These are phyloP conservation scores for Coffea humblotiana DNA, from an alignment of 305 asterid genomes.

Conservation along the genomic window DNA sequence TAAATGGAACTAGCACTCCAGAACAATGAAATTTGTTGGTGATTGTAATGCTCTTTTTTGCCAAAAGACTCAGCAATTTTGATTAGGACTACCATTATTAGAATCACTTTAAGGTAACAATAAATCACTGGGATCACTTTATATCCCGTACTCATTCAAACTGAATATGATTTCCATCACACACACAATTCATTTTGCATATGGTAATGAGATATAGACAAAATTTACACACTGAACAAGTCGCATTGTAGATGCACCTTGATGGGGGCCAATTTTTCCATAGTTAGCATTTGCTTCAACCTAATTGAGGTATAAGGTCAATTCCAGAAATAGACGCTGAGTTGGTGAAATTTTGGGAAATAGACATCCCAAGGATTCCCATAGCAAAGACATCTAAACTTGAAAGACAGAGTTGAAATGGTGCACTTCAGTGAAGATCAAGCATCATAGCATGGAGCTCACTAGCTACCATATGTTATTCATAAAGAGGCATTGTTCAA, in stretches of 20 bases:
- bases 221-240: background rate
- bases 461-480: background rate
- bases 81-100: background rate
- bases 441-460: background rate
- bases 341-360: background rate
- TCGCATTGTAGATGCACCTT: background rate
- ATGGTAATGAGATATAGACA: background rate
- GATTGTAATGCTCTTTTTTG: background rate
- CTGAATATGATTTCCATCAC: background rate
- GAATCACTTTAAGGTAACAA: background rate
- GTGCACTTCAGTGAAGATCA: background rate
- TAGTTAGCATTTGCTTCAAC: no score
- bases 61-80: background rate
- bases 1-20: background rate
- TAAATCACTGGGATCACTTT: background rate
- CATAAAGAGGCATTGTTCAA: background rate
- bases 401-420: background rate
- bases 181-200: no score
- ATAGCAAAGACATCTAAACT: background rate
- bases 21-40: background rate
- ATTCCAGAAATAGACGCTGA: background rate
- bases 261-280: background rate
- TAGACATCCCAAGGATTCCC: background rate
- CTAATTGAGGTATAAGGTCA: no score
- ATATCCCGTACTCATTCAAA: background rate